Base-by-base conservation (phyloP, 2,329 filamentous ascomycete species). In the Stylonectria norvegica region DNA sequence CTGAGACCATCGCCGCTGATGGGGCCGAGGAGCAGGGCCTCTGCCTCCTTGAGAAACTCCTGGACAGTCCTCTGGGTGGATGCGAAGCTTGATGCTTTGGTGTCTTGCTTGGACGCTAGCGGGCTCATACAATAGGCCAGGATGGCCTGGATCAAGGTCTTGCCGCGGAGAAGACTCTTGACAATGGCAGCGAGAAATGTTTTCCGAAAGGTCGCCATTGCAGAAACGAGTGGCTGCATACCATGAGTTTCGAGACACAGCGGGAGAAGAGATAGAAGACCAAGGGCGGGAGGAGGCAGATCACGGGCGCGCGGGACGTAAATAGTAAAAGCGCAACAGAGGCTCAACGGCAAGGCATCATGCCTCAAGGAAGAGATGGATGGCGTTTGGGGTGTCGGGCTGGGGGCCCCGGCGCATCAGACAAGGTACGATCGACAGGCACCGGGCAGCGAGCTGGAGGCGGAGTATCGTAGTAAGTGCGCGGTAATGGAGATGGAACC, bases 41-140 rank as follows among this genome's bases (percentile, higher is more conserved):
- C 73, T n/a, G 73, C 76, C 43, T 81, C 75, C 37, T 65, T 64
- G 41, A 83, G 62, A 52, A 83, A 83, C 11, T 75, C 71, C n/a
- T 70, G 63, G 25, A 70, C 51, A 38, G 56, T 67, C 44, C 49
- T 56, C 35, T 40, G 53, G 29, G 51, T 38, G 7, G 49, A 38
- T 16, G 48, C 50, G 23, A 36, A 45, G 34, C 44, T 47, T 23
- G 50, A 38, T 18, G 50, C 40, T 15, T 60, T 56, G 33, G 43
- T 37, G 33, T 45, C 50, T 20, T 52, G 48, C 30, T 63, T 64
- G 39, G 66, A 44, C 32, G 58, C 49, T 32, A 65, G 50, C 20
- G 75, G 69, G 42, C 61, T 66, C 30, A 72, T 61, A 73, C 75
- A 79, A 56, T 74, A 75, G 43, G 73, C 66, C 43, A 83, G 61